Percentiles rank a stretch among this genome's conserved stretches.
Conservation (phyloP, 495 filamentous ascomycete species). For the Penicillium simplicissimum region DNA sequence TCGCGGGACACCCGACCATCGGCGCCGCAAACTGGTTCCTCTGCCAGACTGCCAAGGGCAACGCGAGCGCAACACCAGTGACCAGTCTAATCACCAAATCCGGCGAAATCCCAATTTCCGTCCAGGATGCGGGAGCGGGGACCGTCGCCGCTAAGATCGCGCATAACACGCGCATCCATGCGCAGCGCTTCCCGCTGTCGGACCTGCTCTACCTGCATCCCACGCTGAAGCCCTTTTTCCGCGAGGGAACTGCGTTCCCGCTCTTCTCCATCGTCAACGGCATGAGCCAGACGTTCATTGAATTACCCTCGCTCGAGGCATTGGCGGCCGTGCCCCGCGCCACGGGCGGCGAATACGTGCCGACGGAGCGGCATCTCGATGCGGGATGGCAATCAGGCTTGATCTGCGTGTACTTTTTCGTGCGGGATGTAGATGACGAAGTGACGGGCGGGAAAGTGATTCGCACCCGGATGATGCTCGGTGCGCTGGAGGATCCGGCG, state of each 20-base stretch:
- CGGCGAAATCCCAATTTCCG: slow-evolving; percentile 54
- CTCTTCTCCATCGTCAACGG: slow-evolving; percentile 51
- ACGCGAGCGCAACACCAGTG: slow-evolving; percentile 28
- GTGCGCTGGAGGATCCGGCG: slow-evolving; percentile 64
- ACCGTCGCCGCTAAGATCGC: slow-evolving; percentile 59
- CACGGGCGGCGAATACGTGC: slow-evolving; percentile 25
- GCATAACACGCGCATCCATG: slow-evolving; percentile 66
- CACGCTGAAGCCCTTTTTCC: slow-evolving; percentile 28
- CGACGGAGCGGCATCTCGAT: slow-evolving; percentile 46
- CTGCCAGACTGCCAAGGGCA: slow-evolving; percentile 26
- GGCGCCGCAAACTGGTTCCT: slow-evolving; percentile 61
- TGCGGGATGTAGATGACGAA: slow-evolving; percentile 38
- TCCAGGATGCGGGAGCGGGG: slow-evolving; percentile 22
- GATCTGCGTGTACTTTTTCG: slow-evolving; percentile 59
- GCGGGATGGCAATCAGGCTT: slow-evolving; percentile 58
- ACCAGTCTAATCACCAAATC: slow-evolving; percentile 59
- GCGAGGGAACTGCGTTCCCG: slow-evolving; percentile 22
- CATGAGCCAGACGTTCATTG: slow-evolving; percentile 67
- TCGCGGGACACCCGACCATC: slow-evolving; percentile 79
- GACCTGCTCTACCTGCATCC: slow-evolving; percentile 39
- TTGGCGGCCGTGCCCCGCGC: slow-evolving; percentile 32
- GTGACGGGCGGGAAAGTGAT: slow-evolving; percentile 33
- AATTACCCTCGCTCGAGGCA: slow-evolving; percentile 47
- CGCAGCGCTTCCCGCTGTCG: slow-evolving; percentile 22
- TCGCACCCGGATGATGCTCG: slow-evolving; percentile 54